These are phyloP conservation scores for Phytophthora capsici DNA, from an alignment of 352 stramenopile genomes.

Conservation along the genomic window DNA sequence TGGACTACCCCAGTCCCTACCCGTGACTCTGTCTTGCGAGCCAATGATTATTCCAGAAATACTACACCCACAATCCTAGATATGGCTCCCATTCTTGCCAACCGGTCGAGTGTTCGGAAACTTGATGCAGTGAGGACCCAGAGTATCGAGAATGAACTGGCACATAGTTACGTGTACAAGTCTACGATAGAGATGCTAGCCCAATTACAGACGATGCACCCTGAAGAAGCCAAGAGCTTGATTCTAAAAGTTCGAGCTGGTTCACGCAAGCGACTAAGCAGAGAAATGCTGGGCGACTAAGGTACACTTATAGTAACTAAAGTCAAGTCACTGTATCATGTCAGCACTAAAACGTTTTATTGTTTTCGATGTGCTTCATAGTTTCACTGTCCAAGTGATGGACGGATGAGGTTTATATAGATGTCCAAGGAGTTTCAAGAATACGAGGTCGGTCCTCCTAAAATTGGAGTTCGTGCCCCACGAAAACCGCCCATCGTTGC, in stretches of 20 bases:
- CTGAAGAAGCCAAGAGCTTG: slow-evolving; percentile 52
- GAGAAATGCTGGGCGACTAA: slow-evolving; percentile 2
- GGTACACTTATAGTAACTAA: too few species aligned
- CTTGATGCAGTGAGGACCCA: neutral
- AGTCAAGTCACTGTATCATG: too few species aligned
- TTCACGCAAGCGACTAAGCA: slow-evolving; percentile 13
- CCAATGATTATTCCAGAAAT: neutral
- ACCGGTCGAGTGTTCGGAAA: neutral
- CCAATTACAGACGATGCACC: slow-evolving; percentile 45
- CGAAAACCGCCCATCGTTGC: too few species aligned
- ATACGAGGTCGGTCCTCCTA: too few species aligned
- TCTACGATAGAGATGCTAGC: slow-evolving; percentile 60
- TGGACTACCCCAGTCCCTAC: slow-evolving; percentile 44
- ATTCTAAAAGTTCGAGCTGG: slow-evolving; percentile 20
- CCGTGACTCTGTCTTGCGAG: neutral
- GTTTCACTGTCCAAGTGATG: too few species aligned
- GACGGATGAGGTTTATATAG: too few species aligned
- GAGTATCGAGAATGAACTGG: slow-evolving; percentile 49
- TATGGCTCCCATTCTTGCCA: slow-evolving; percentile 13
- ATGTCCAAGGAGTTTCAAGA: too few species aligned
- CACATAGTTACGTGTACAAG: slow-evolving; percentile 53
- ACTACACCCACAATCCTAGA: slow-evolving; percentile 1
- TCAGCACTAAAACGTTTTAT: too few species aligned
- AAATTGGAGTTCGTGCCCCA: too few species aligned
- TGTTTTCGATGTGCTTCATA: too few species aligned